These are phyloP conservation scores for Nosema granulosis DNA, from an alignment of 371 early-diverging fungal genomes.

Conservation along the genomic window DNA sequence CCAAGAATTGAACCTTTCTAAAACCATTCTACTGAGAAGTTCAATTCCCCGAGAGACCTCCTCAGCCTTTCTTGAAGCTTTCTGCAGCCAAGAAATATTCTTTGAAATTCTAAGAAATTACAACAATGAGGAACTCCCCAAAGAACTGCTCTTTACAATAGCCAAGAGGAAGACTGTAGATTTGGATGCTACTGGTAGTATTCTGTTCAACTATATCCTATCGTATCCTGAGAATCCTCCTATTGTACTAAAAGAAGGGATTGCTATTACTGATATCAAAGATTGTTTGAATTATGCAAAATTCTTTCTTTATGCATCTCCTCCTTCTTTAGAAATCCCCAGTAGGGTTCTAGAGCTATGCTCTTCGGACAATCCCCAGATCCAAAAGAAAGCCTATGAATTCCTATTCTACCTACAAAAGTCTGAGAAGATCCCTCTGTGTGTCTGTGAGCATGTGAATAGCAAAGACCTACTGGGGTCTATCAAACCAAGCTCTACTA, in stretches of 20 bases:
- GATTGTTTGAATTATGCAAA: conserved; percentile 11
- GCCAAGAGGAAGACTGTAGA: neutral
- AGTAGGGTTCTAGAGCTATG: conserved; percentile 28
- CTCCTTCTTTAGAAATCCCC: conserved; percentile 13
- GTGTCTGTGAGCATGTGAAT: conserved; percentile 18
- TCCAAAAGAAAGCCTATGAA: conserved; percentile 30
- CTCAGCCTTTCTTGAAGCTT: neutral
- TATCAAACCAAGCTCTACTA: neutral
- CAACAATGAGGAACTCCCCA: neutral
- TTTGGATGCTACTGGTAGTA: conserved; percentile 5
- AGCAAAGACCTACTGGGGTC: neutral
- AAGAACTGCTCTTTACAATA: neutral
- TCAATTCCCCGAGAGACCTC: conserved; percentile 11
- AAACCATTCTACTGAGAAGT: conserved; percentile 7
- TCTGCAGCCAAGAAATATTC: conserved; percentile 8
- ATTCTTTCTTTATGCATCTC: conserved; percentile 8
- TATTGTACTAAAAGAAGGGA: too few relatives aligned
- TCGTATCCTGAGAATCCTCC: conserved; percentile 14
- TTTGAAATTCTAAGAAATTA: conserved; percentile 4
- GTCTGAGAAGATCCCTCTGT: conserved; percentile 27
- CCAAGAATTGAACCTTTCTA: conserved; percentile 24
- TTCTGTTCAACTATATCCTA: conserved; percentile 14
- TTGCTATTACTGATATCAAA: neutral
- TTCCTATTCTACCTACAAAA: conserved; percentile 27
- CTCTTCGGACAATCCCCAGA: neutral